Evolutionary conservation across 768 basidiomycete species (phyloP).

Genomic region (Suillus variegatus): DNA sequence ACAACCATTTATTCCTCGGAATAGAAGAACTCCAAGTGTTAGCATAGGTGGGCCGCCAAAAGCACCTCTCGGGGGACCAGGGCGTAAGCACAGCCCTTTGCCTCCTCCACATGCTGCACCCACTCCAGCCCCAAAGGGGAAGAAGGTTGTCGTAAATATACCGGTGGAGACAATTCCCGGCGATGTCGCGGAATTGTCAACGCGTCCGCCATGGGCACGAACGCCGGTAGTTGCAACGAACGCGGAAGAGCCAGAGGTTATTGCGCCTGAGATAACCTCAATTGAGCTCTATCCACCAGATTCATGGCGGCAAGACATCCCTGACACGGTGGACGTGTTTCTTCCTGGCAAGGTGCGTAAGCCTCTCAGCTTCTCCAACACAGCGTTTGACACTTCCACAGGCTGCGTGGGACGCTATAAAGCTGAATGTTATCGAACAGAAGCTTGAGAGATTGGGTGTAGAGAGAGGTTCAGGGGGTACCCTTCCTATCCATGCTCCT

Average conservation of each 20-base stretch:
- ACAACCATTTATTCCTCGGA: conserved; percentile 60
- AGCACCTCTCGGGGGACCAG: conserved; percentile 78
- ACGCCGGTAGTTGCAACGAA: conserved; percentile 47
- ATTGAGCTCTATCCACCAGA: conserved; percentile 68
- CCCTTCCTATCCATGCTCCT: conserved; percentile 65
- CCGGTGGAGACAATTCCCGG: conserved; percentile 62
- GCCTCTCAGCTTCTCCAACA: conserved; percentile 10
- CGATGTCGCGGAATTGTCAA: conserved; percentile 39
- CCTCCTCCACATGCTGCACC: conserved; percentile 35
- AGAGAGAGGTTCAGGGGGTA: conserved; percentile 56
- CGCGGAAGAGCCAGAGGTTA: conserved; percentile 27
- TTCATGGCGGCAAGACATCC: conserved; percentile 54
- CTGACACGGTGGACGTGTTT: conserved; percentile 74
- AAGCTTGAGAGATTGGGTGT: conserved; percentile 81
- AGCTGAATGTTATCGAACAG: conserved; percentile 73
- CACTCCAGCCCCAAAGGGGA: conserved; percentile 47
- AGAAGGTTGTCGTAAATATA: conserved; percentile 70
- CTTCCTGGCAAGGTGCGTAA: conserved; percentile 72
- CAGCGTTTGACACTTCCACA: conserved; percentile 29
- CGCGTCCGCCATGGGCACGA: conserved; percentile 61
- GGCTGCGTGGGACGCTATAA: conserved; percentile 75
- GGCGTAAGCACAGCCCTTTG: conserved; percentile 73
- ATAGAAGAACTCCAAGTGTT: conserved; percentile 61
- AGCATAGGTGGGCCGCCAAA: conserved; percentile 90
- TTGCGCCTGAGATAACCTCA: conserved; percentile 40